Percentiles rank a stretch among this genome's conserved stretches.
phyloP scores from a whole-genome alignment of 208 protist species.

The Acanthamoeba sp. region DNA sequence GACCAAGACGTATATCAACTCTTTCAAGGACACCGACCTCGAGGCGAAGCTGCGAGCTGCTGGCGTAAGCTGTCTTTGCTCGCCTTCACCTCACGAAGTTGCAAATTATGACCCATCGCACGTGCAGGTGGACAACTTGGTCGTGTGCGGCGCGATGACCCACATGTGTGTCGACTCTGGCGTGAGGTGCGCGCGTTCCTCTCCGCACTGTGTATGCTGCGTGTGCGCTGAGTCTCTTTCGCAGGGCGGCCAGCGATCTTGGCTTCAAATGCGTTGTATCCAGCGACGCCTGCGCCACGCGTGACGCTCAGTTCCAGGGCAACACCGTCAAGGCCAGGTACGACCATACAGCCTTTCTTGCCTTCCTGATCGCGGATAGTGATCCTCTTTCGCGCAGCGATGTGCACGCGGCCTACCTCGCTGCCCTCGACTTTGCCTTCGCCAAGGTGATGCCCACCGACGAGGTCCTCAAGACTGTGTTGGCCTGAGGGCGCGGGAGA shows the following conservation, averaged over 20 bases:
- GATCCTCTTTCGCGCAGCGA: not conserved
- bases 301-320: constrained; percentile 40
- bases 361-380: too few species aligned
- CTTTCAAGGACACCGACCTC: constrained; percentile 69
- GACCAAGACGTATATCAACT: constrained; percentile 66
- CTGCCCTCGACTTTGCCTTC: constrained; percentile 66
- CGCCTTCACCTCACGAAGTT: too few species aligned
- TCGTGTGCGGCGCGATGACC: constrained; percentile 71
- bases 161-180: constrained; percentile 73
- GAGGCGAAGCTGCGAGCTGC: constrained; percentile 37
- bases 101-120: too few species aligned
- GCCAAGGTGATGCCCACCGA: constrained; percentile 61
- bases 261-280: constrained; percentile 54
- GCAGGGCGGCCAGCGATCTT: constrained; percentile 33
- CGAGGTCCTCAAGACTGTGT: too few species aligned
- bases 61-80: too few species aligned
- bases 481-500: too few species aligned
- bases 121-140: constrained; percentile 56
- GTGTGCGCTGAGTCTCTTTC: too few species aligned
- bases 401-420: constrained; percentile 72
- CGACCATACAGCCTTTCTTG: not conserved
- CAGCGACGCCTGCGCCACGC: constrained; percentile 66
- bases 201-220: too few species aligned
- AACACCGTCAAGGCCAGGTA: constrained; percentile 27
- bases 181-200: not conserved